Evolutionary conservation across 2,329 filamentous ascomycete species (phyloP).

Genomic region (Alternaria gaisen): DNA sequence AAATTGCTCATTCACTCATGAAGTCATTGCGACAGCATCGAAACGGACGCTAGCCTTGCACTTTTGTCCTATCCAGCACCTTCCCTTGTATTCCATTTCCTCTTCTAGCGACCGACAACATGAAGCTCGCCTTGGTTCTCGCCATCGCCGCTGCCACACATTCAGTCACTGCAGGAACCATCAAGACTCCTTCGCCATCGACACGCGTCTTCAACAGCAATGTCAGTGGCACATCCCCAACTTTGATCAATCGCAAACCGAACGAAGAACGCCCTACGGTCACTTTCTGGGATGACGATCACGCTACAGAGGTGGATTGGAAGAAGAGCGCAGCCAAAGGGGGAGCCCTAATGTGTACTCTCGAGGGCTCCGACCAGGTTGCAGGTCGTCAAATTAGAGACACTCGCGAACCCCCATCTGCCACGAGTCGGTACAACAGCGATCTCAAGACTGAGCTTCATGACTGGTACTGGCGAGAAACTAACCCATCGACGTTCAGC

Average conservation of each 20-base stretch:
- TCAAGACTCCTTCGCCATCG: neutral
- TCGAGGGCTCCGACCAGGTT: constrained; percentile 18
- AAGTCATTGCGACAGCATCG: neutral
- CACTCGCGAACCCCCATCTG: constrained; percentile 24
- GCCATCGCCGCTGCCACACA: neutral
- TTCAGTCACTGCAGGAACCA: neutral
- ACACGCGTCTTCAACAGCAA: neutral
- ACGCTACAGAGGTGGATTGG: constrained; percentile 20
- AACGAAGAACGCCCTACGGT: neutral
- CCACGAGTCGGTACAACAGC: constrained; percentile 24
- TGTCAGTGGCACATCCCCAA: neutral
- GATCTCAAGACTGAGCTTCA: constrained; percentile 21
- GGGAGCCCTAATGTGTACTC: constrained; percentile 22
- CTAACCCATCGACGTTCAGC: constrained; percentile 9
- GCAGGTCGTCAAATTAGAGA: constrained; percentile 24
- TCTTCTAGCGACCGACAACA: neutral
- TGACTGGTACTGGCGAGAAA: constrained; percentile 27
- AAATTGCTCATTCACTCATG: neutral
- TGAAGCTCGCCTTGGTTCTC: neutral
- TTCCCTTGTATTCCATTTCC: neutral
- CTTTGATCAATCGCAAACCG: neutral
- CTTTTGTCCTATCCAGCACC: neutral
- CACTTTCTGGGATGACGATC: constrained; percentile 24
- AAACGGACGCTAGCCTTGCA: neutral
- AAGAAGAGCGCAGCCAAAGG: constrained; percentile 20